Conservation (phyloP, 306 rosid genomes). For the Echinosophora koreensis region DNA sequence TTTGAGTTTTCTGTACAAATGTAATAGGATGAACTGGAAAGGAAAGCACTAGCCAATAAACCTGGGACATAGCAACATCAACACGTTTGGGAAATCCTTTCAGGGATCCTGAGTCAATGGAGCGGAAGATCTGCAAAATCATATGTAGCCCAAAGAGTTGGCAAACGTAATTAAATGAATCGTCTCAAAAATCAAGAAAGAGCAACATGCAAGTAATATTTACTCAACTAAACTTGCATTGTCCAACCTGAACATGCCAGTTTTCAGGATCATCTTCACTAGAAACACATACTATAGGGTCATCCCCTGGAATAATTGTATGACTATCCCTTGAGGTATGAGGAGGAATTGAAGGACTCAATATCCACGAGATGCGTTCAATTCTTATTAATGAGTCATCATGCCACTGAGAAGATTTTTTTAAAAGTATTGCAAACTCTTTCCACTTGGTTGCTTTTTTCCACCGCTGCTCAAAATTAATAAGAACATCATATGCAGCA, state of each 20-base stretch:
- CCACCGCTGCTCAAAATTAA: conserved; percentile 98
- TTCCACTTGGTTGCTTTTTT: conserved; percentile 79
- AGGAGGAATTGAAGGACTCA: conserved; percentile 61
- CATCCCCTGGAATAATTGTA: conserved; percentile 72
- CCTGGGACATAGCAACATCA: conserved; percentile 59
- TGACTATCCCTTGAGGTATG: conserved; percentile 26
- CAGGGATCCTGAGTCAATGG: conserved; percentile 93
- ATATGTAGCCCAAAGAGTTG: conserved; percentile 40
- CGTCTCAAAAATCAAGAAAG: conserved; percentile 28
- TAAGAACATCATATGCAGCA: conserved; percentile 94
- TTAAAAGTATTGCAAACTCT: conserved; percentile 71
- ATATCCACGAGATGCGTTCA: conserved; percentile 92
- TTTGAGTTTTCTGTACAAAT: conserved; percentile 29
- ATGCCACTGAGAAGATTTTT: conserved; percentile 64
- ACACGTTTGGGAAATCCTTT: conserved; percentile 83
- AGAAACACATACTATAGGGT: conserved; percentile 61
- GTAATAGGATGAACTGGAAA: conserved; percentile 30
- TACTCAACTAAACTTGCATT: conserved; percentile 40
- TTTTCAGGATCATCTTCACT: conserved; percentile 72
- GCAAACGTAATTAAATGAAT: conserved; percentile 30
- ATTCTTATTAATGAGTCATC: conserved; percentile 86
- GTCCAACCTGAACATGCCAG: conserved; percentile 97
- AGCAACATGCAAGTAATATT: conserved; percentile 22
- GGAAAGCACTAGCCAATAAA: conserved; percentile 43
- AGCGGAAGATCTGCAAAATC: conserved; percentile 79